Percentiles rank a stretch among this genome's conserved stretches.
These are phyloP conservation scores for Erodium maritimum DNA, from an alignment of 345 rosid genomes.

Conservation along the genomic window DNA sequence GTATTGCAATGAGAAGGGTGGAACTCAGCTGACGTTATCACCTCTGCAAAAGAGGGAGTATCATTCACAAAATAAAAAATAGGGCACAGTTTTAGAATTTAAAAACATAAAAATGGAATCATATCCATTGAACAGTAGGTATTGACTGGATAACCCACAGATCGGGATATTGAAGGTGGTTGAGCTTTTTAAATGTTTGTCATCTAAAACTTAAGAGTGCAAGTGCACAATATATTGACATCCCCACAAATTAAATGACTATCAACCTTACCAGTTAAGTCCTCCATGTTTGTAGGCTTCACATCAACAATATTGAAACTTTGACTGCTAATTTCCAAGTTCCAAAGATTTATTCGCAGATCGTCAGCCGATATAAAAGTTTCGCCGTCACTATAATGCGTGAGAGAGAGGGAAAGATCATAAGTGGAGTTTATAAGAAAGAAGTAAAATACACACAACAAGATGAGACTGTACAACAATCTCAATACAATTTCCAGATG, in stretches of 20 bases:
- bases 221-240: neutral
- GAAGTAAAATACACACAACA: too few relatives aligned
- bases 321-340: constrained; percentile 88
- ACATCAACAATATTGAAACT: constrained; percentile 97
- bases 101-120: too few relatives aligned
- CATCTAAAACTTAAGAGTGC: neutral
- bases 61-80: constrained; percentile 5
- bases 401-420: constrained; percentile 5
- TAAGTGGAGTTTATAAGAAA: neutral
- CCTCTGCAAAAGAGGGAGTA: constrained; percentile 54
- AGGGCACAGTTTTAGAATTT: neutral
- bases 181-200: neutral
- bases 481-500: too few relatives aligned
- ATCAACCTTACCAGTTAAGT: constrained; percentile 63
- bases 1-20: constrained; percentile 91
- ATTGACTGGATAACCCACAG: neutral
- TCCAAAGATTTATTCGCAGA: constrained; percentile 96
- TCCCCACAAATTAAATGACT: neutral
- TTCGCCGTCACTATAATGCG: constrained; percentile 64
- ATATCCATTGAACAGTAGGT: neutral
- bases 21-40: constrained; percentile 96
- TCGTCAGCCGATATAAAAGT: constrained; percentile 97
- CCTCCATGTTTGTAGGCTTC: constrained; percentile 98
- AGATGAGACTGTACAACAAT: too few relatives aligned
- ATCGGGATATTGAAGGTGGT: neutral